phyloP scores from a whole-genome alignment of 176 grass and related monocot species.

The Eragrostis nindensis region DNA sequence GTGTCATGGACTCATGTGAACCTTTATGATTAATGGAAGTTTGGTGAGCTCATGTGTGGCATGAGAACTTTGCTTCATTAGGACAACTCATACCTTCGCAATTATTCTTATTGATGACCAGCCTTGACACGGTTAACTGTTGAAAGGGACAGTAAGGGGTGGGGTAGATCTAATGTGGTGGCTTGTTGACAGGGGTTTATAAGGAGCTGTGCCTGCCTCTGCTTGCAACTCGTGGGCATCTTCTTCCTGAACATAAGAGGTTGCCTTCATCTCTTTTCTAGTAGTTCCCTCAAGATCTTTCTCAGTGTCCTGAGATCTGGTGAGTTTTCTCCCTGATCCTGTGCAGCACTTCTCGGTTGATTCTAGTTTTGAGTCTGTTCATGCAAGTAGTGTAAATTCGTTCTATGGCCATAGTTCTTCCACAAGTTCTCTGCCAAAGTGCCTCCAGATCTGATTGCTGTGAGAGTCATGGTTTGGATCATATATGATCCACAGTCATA shows the following conservation, averaged over 20 bases:
- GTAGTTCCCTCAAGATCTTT: constrained; percentile 41
- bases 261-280: neutral
- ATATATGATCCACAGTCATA: neutral
- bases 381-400: too few relatives aligned
- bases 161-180: constrained; percentile 48
- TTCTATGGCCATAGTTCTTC: neutral
- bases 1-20: constrained; percentile 47
- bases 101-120: constrained; percentile 37
- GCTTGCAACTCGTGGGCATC: neutral
- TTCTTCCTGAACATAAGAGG: too few relatives aligned
- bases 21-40: constrained; percentile 45
- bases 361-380: neutral
- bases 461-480: constrained; percentile 25
- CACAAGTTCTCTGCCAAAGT: neutral
- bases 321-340: constrained; percentile 33
- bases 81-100: neutral
- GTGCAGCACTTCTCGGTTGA: neutral
- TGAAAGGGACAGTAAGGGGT: neutral
- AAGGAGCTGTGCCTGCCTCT: constrained; percentile 39
- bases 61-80: constrained; percentile 34
- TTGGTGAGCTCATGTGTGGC: constrained; percentile 41
- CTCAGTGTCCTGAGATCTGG: constrained; percentile 43
- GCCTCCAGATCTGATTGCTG: constrained; percentile 39
- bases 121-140: constrained; percentile 50
- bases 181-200: constrained; percentile 41